These are phyloP conservation scores for Ganoderma sp. DNA, from an alignment of 1,284 basidiomycete species.

Conservation along the genomic window DNA sequence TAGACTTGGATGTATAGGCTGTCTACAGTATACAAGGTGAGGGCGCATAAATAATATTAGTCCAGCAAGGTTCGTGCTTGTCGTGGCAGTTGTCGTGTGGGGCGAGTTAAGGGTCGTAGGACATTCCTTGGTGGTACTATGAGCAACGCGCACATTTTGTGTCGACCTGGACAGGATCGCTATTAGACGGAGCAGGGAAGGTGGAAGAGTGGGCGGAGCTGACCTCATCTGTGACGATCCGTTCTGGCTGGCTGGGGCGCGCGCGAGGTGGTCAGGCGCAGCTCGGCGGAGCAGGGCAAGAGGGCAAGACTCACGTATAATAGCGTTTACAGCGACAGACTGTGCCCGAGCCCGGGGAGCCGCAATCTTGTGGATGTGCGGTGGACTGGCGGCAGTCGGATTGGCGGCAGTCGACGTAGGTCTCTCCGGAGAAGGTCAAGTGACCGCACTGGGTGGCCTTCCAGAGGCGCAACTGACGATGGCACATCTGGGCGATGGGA, in stretches of 20 bases:
- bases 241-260: conserved; percentile 40
- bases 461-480: conserved; percentile 61
- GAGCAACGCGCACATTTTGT: conserved; percentile 29
- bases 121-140: conserved; percentile 6
- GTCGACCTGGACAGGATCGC: conserved; percentile 8
- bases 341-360: conserved; percentile 45
- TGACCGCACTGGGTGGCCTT: conserved; percentile 60
- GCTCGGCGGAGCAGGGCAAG: not conserved
- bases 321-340: conserved; percentile 67
- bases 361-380: conserved; percentile 56
- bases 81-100: conserved; percentile 11
- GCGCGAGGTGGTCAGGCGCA: conserved; percentile 12
- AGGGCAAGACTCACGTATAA: conserved; percentile 51
- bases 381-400: conserved; percentile 53
- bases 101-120: not conserved
- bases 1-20: conserved; percentile 54
- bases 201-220: conserved; percentile 10
- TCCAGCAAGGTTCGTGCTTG: conserved; percentile 19
- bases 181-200: not conserved
- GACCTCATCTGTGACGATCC: conserved; percentile 40
- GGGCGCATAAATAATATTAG: conserved; percentile 20
- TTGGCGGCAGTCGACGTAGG: conserved; percentile 58
- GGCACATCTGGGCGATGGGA: conserved; percentile 58
- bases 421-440: conserved; percentile 55
- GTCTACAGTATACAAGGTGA: conserved; percentile 25